A percentile compares a stretch with the other conserved stretches of the same genome.
Conservation (phyloP, 2,329 filamentous ascomycete genomes). For the Colletotrichum melonis region DNA sequence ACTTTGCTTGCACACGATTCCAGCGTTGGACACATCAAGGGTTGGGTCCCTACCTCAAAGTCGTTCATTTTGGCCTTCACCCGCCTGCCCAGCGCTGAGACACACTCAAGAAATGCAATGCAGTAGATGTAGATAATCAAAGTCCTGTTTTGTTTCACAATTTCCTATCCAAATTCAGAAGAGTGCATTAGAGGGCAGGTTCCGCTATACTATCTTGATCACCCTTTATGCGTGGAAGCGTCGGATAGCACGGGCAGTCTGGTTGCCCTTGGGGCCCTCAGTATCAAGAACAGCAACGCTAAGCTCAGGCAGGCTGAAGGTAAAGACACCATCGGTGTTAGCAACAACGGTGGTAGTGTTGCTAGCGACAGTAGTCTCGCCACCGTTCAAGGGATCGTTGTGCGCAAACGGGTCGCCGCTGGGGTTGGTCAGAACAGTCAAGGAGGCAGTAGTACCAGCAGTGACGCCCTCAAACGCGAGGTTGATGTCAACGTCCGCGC, state of each 20-base stretch:
- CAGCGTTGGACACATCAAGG: too few relatives aligned
- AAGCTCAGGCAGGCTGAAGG: constrained; percentile 63
- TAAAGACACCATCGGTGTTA: constrained; percentile 58
- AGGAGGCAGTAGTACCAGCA: constrained; percentile 50
- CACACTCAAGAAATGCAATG: not conserved
- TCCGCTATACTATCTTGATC: not conserved
- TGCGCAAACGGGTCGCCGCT: constrained; percentile 52
- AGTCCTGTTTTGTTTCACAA: too few relatives aligned
- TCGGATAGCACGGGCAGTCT: not conserved
- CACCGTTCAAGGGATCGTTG: constrained; percentile 56
- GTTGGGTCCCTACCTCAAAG: too few relatives aligned
- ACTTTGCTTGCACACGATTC: too few relatives aligned
- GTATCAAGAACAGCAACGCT: constrained; percentile 68
- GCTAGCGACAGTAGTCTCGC: constrained; percentile 63
- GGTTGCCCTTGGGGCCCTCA: not conserved
- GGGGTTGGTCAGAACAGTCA: constrained; percentile 59
- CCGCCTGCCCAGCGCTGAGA: too few relatives aligned
- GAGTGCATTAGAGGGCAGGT: too few relatives aligned
- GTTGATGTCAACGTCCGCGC: constrained; percentile 55
- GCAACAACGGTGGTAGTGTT: constrained; percentile 52
- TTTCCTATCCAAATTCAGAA: too few relatives aligned
- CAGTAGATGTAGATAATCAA: not conserved
- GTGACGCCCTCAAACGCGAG: constrained; percentile 57
- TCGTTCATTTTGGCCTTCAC: too few relatives aligned
- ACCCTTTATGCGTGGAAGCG: not conserved